These are phyloP conservation scores for Pseudocohnilembus persalinus DNA, from an alignment of 169 alveolate genomes.

Conservation along the genomic window DNA sequence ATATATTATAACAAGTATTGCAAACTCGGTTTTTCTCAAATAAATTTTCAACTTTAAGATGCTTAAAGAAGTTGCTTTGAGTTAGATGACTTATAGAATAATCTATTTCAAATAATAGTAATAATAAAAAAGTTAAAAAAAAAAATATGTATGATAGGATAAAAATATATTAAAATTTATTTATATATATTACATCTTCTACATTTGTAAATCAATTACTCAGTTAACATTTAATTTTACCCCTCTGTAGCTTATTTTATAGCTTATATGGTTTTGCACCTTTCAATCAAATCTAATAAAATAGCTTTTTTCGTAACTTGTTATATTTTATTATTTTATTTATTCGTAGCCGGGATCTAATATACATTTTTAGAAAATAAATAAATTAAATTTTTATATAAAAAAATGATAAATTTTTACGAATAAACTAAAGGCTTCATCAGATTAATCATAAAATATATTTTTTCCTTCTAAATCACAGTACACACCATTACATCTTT, in stretches of 20 bases:
- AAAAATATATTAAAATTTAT: no score
- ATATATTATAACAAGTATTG: constrained; percentile 24
- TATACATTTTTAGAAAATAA: no score
- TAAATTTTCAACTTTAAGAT: constrained; percentile 33
- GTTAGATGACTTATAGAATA: constrained; percentile 41
- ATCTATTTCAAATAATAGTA: constrained; percentile 5
- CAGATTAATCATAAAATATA: not conserved
- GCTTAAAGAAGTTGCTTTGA: constrained; percentile 17
- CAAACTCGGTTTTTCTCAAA: constrained; percentile 31
- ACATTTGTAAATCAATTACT: constrained; percentile 36
- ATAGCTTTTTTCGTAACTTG: constrained; percentile 13
- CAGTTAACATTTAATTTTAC: constrained; percentile 16
- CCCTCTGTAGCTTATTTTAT: constrained; percentile 2
- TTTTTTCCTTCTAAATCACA: not conserved
- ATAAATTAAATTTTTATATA: no score
- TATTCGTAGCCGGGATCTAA: not conserved
- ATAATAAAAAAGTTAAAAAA: not conserved
- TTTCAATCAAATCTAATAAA: constrained; percentile 39
- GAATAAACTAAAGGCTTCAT: not conserved
- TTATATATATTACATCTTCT: constrained; percentile 28
- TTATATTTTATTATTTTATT: no score
- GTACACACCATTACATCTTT: not conserved
- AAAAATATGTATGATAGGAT: not conserved
- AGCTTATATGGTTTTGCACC: constrained; percentile 38
- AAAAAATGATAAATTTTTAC: not conserved